phyloP scores from a whole-genome alignment of 148 eudicot species.

The Nepenthes gracilis region DNA sequence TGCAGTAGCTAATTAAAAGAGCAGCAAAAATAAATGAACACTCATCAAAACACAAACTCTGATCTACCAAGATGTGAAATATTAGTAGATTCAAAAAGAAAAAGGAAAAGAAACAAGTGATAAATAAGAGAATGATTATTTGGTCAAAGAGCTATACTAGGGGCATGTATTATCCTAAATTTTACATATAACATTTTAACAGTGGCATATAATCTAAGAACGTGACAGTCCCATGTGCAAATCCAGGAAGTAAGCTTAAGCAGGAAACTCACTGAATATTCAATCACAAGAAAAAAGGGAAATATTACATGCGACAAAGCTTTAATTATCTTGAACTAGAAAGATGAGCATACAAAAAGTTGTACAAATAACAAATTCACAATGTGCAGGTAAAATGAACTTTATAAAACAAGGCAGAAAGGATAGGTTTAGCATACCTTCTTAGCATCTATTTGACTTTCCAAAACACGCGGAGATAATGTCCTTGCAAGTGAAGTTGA shows the following conservation, averaged over 20 bases:
- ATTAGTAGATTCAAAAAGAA: not conserved
- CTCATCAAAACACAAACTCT: not conserved
- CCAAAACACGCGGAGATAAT: constrained; percentile 90
- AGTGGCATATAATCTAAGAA: no score
- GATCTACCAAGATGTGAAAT: not conserved
- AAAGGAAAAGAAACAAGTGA: not conserved
- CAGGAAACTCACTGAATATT: not conserved
- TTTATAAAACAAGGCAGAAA: not conserved
- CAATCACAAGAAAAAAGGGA: constrained; percentile 1
- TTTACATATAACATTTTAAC: no score
- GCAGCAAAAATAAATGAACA: not conserved
- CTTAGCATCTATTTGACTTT: constrained; percentile 96
- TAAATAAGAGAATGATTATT: not conserved
- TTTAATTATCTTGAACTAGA: not conserved
- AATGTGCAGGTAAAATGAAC: not conserved
- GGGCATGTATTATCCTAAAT: no score
- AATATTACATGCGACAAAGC: not conserved
- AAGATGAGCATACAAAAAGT: not conserved
- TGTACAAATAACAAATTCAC: not conserved
- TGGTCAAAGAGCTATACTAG: no score
- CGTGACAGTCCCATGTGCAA: no score
- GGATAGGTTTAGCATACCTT: constrained; percentile 40
- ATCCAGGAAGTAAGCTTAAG: no score
- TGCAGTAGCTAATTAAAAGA: not conserved
- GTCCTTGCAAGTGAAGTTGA: constrained; percentile 88